Percentiles rank a stretch among this genome's conserved stretches.
phyloP scores from a whole-genome alignment of 768 basidiomycete genomes.

The Rhizopogon vesiculosus region DNA sequence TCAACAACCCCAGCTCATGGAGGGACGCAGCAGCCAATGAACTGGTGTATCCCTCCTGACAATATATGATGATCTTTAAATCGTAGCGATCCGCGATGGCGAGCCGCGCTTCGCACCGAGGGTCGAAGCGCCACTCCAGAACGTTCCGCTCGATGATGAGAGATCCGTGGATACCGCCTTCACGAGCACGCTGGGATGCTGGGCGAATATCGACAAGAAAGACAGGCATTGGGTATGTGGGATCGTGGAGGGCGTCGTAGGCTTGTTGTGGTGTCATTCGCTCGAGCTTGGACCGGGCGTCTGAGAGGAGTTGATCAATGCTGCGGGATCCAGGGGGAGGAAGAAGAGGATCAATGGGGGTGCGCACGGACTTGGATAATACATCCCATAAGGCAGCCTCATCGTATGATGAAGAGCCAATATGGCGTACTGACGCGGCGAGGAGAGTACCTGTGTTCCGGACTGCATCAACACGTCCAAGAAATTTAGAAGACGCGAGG shows the following conservation, averaged over 20 bases:
- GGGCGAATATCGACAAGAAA: constrained; percentile 79
- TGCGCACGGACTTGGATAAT: constrained; percentile 54
- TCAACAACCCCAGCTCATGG: constrained; percentile 65
- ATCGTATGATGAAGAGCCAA: constrained; percentile 55
- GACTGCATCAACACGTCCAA: constrained; percentile 49
- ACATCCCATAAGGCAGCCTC: constrained; percentile 66
- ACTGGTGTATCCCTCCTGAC: constrained; percentile 68
- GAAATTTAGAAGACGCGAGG: constrained; percentile 62
- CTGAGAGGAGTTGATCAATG: constrained; percentile 51
- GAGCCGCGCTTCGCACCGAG: constrained; percentile 52
- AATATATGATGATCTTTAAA: constrained; percentile 67
- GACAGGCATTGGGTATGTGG: constrained; percentile 52
- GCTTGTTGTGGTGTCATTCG: constrained; percentile 60
- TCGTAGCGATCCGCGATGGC: constrained; percentile 73
- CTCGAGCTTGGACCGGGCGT: constrained; percentile 59
- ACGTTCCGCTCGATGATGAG: constrained; percentile 72
- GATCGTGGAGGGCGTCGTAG: constrained; percentile 51
- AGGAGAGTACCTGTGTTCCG: constrained; percentile 29
- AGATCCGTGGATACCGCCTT: constrained; percentile 64
- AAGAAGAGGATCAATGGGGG: constrained; percentile 53
- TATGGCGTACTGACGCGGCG: constrained; percentile 47
- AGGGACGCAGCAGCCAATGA: constrained; percentile 69
- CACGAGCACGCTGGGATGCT: constrained; percentile 47
- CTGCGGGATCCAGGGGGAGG: constrained; percentile 64
- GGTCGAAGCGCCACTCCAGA: constrained; percentile 80